Percentiles rank a stretch among this genome's conserved stretches.
phyloP scores from a whole-genome alignment of 1,284 basidiomycete species.

The Cryptococcus neoformans region DNA sequence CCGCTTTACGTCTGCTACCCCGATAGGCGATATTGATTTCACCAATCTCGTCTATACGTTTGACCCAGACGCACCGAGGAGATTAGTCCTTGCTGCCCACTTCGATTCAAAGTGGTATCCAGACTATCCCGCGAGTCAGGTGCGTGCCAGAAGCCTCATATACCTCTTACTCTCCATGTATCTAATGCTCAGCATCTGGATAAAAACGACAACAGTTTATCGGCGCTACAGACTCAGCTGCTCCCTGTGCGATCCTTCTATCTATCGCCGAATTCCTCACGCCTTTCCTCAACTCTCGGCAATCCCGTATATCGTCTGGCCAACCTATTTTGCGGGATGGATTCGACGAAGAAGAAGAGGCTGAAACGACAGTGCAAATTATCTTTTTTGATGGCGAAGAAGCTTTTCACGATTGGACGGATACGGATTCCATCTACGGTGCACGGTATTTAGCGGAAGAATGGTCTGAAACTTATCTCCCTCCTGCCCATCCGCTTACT shows the following conservation, averaged over 20 bases:
- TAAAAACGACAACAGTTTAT: constrained; percentile 63
- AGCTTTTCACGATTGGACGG: constrained; percentile 88
- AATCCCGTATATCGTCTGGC: constrained; percentile 56
- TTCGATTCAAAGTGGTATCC: constrained; percentile 93
- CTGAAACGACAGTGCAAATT: constrained; percentile 84
- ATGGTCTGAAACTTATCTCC: constrained; percentile 70
- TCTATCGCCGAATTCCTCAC: constrained; percentile 79
- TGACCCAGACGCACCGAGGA: constrained; percentile 73
- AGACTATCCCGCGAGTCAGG: constrained; percentile 66
- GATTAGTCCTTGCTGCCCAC: constrained; percentile 87
- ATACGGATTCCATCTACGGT: constrained; percentile 89
- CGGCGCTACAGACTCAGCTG: constrained; percentile 96
- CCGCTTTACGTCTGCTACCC: constrained; percentile 73
- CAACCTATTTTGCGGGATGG: constrained; percentile 27
- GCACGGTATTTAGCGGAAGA: constrained; percentile 83
- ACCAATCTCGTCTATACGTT: constrained; percentile 95
- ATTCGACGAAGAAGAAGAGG: constrained; percentile 63
- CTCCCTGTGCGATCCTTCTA: constrained; percentile 89
- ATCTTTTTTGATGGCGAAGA: constrained; percentile 99
- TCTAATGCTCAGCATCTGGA: neutral
- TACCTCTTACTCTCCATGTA: neutral
- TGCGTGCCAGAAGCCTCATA: constrained; percentile 38
- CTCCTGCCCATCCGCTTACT: constrained; percentile 52
- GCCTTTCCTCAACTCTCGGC: constrained; percentile 66
- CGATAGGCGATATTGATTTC: constrained; percentile 75